Percentiles rank a stretch among this genome's conserved stretches.
Evolutionary conservation across 257 asterid genomes (phyloP).

Genomic region (Solanum rostratum): DNA sequence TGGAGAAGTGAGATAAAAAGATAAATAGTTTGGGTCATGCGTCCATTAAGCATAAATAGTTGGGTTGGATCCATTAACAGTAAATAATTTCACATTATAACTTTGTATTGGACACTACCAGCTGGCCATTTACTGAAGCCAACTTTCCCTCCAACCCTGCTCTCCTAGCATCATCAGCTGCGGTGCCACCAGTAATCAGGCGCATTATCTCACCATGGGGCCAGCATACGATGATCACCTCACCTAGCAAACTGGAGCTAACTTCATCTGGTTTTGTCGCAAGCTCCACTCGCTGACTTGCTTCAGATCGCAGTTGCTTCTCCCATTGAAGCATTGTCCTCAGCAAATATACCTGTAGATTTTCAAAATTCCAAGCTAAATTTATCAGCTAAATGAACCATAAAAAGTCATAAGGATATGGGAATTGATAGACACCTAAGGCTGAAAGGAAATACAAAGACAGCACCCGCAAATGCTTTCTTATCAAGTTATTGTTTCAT

Average conservation of each 20-base stretch:
- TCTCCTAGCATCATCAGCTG: conserved; percentile 87
- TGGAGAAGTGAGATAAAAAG: no score
- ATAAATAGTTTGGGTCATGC: no score
- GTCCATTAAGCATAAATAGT: no score
- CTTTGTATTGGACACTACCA: conserved; percentile 70
- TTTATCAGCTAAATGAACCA: background rate
- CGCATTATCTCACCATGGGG: conserved; percentile 89
- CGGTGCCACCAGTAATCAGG: conserved; percentile 76
- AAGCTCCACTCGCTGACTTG: conserved; percentile 28
- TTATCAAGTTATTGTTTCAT: background rate
- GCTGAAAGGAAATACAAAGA: background rate
- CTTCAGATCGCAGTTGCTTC: conserved; percentile 76
- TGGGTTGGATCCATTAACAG: no score
- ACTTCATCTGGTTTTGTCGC: conserved; percentile 9
- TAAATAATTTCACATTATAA: conserved; percentile 84
- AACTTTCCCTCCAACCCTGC: conserved; percentile 76
- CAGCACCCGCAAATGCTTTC: background rate
- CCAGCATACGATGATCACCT: conserved; percentile 86
- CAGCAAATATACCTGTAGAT: conserved; percentile 51
- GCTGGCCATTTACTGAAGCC: conserved; percentile 77
- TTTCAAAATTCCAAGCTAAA: background rate
- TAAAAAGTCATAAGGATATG: background rate
- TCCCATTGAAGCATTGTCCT: conserved; percentile 99
- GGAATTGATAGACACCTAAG: background rate
- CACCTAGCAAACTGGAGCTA: conserved; percentile 37